Percentiles rank a stretch among this genome's conserved stretches.
Evolutionary conservation across 116 monocot species (phyloP).

Genomic region (Posidonia oceanica): DNA sequence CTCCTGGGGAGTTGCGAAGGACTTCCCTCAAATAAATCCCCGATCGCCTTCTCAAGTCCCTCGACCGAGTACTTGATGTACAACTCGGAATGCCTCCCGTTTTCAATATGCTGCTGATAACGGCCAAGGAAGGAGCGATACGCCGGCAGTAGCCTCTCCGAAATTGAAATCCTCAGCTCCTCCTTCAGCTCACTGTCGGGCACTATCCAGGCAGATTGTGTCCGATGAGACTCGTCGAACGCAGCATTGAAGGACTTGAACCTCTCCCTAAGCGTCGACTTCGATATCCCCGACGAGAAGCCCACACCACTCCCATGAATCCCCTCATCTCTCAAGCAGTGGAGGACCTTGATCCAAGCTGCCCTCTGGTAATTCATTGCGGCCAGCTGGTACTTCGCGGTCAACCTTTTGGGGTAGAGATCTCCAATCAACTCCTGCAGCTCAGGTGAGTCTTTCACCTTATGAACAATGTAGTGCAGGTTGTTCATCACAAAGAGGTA

Average conservation of each 20-base stretch:
- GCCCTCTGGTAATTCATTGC: conserved; percentile 65
- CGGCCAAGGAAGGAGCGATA: conserved; percentile 69
- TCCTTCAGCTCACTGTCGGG: conserved; percentile 61
- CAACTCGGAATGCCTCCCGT: conserved; percentile 50
- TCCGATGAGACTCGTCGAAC: conserved; percentile 66
- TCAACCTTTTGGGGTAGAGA: conserved; percentile 38
- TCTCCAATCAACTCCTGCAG: conserved; percentile 48
- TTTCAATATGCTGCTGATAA: conserved; percentile 60
- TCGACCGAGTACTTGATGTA: conserved; percentile 80
- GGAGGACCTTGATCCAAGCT: conserved; percentile 48
- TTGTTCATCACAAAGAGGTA: conserved; percentile 87
- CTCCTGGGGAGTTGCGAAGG: conserved; percentile 25
- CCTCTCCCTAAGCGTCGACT: conserved; percentile 48
- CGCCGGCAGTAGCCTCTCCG: conserved; percentile 56
- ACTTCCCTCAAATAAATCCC: conserved; percentile 76
- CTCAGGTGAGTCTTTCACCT: conserved; percentile 49
- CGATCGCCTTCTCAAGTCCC: conserved; percentile 55
- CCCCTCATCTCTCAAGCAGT: conserved; percentile 65
- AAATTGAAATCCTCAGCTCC: conserved; percentile 72
- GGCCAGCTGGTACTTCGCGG: conserved; percentile 29
- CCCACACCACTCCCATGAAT: conserved; percentile 49
- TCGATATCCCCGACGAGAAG: conserved; percentile 44
- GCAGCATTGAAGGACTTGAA: conserved; percentile 76
- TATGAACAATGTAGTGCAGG: conserved; percentile 75
- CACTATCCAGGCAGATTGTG: conserved; percentile 58